Evolutionary conservation across 106 monocot species (phyloP).

Genomic region (Dendrobium nobile): DNA sequence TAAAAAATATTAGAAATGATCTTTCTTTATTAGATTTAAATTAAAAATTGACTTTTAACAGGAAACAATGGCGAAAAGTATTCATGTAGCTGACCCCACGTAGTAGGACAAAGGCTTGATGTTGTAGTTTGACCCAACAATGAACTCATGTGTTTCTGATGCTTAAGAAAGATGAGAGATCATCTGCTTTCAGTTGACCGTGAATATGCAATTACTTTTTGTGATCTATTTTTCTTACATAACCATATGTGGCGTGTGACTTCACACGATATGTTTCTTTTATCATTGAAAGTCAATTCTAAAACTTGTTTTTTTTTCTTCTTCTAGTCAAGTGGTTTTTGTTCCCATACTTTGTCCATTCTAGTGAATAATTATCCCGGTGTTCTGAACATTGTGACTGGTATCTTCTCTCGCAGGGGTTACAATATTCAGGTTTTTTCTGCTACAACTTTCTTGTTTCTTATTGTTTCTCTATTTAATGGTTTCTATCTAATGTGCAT

Average conservation of each 20-base stretch:
- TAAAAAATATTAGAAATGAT: too few relatives aligned
- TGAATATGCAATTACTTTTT: background rate
- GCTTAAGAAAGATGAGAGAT: background rate
- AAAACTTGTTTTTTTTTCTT: slow-evolving; percentile 3
- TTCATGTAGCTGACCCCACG: too few relatives aligned
- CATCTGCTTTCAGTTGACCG: background rate
- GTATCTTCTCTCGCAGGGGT: slow-evolving; percentile 93
- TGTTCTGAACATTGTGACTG: slow-evolving; percentile 84
- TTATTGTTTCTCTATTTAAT: background rate
- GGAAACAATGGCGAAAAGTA: too few relatives aligned
- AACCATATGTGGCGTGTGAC: too few relatives aligned
- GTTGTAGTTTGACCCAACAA: background rate
- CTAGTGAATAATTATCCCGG: slow-evolving; percentile 89
- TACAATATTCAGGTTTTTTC: slow-evolving; percentile 89
- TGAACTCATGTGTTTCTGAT: background rate
- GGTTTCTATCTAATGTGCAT: background rate
- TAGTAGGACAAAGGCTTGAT: too few relatives aligned
- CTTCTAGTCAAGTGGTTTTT: slow-evolving; percentile 62
- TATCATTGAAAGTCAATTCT: background rate
- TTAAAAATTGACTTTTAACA: too few relatives aligned
- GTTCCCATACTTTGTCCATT: slow-evolving; percentile 91
- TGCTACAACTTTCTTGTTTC: background rate
- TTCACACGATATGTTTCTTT: background rate
- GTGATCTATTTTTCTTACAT: too few relatives aligned
- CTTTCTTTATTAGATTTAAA: too few relatives aligned